phyloP scores from a whole-genome alignment of 1,139 yeast genomes.

The Lizanozyma gosingica region DNA sequence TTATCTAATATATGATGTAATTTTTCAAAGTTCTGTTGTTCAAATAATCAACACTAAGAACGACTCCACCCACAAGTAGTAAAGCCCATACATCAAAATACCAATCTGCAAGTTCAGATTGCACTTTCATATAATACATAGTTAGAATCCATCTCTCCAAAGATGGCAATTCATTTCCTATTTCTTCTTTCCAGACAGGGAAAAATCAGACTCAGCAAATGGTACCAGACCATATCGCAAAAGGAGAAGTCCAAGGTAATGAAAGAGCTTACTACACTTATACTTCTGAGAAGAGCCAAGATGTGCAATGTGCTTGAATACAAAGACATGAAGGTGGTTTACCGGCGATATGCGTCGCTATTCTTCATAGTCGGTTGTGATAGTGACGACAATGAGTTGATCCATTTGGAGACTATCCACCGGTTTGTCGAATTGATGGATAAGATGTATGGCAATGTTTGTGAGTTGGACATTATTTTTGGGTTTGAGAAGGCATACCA shows the following conservation, averaged over 20 bases:
- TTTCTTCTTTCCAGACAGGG: slow-evolving; percentile 89
- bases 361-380: slow-evolving; percentile 86
- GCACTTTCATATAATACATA: no score
- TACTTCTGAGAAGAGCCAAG: slow-evolving; percentile 77
- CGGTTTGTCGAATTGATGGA: slow-evolving; percentile 97
- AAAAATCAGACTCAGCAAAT: slow-evolving; percentile 82
- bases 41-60: no score
- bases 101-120: no score
- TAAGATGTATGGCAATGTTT: slow-evolving; percentile 90
- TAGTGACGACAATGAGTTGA: slow-evolving; percentile 75
- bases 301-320: slow-evolving; percentile 96
- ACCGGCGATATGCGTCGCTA: slow-evolving; percentile 86
- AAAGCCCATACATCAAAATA: no score
- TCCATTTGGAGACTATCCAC: slow-evolving; percentile 81
- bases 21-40: no score
- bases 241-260: slow-evolving; percentile 80
- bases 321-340: slow-evolving; percentile 79
- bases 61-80: no score
- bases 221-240: slow-evolving; percentile 79
- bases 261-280: slow-evolving; percentile 78
- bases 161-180: slow-evolving; percentile 69
- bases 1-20: no score
- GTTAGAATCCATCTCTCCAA: neutral
- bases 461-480: slow-evolving; percentile 88
- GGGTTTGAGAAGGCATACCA: slow-evolving; percentile 92